Evolutionary conservation across 2,329 filamentous ascomycete genomes (phyloP), one percentile per base, ranked within the genome.

Genomic region (Cytospora mali): DNA sequence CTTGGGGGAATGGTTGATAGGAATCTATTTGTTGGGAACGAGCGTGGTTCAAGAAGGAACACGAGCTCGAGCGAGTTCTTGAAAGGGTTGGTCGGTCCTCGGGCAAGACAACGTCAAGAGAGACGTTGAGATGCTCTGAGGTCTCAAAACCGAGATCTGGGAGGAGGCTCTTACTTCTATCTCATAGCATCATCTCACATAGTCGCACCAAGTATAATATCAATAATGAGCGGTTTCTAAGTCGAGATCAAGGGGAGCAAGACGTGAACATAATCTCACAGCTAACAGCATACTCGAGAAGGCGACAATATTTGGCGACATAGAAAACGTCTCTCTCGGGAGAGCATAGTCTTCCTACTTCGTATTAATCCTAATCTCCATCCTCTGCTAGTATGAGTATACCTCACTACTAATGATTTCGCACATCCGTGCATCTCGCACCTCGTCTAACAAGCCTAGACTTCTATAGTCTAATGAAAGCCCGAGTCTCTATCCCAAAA

Each of bases 401-500:
- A 64, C 23, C 48, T 23, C 50, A 42, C 52, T 64, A 48, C 35
- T 59, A 62, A 55, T 35, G 55, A 46, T 55, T 42, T 21, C 33
- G 48, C 58, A 55, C 28, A 4, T 23, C n/a, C 31, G 56, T 35
- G 51, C 46, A 31, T 21, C n/a, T 48, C 55, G 29, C 50, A 33
- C 29, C 56, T 25, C 25, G 28, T 62, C 21, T 28, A 21, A 31
- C 31, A 54, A 21, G 31, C n/a, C 21, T 18, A 53, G 51, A 28
- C 35, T 28, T 62, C 33, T 55, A 59, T 23, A n/a, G 48, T 64
- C 50, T 58, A 57, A 54, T 39, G 35, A 61, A 52, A 56, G 31
- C 58, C 58, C 54, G 55, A 28, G 27, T n/a, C 18, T 62, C 55
- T 64, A 64, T 39, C 59, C 62, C 21, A 54, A 39, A 64, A 64